Evolutionary conservation across 805 yeast species (phyloP), one percentile per base, ranked within the genome.

Genomic region (Wickerhamiella cacticola): DNA sequence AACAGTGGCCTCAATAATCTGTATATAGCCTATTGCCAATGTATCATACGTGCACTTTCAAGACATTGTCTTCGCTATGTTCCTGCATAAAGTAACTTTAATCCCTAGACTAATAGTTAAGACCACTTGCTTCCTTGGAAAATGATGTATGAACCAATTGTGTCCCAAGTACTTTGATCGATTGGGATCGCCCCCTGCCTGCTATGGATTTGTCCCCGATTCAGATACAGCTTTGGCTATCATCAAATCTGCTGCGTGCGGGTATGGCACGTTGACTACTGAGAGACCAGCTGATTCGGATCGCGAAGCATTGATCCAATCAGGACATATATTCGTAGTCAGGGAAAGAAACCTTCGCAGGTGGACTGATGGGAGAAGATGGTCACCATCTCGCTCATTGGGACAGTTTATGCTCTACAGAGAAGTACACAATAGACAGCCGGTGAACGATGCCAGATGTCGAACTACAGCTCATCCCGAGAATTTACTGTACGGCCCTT

Each of bases 311-410:
- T 68, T 86, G 44, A 85, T 88, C 28, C 66, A 70, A 48, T 78
- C 85, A 8, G 96, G 96, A 0, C 76, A 78, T 55, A 78, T 86
- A 1, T 87, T 87, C 63, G 85, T 88, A 1, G 86, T 87, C 58
- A 74, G 81, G 42, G 95, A 87, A 55, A 86, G 88, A 50, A 25
- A 41, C 2, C 5, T 29, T 5, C 82, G 82, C 60, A 71, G 97
- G 51, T 88, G 97, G 97, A 88, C 97, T 1, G 97, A 89, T 59
- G 95, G 96, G 12, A 75, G 83, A 13, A 70, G 88, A 7, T 88
- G 97, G 97, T 78, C 88, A 1, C 95, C 96, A 0, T 81, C 92
- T 1, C 69, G 96, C 46, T 85, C 87, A 31, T 70, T 86, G 21
- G 95, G 94, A 4, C 70, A 89, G 48, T 88, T 88, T 57, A 67